Evolutionary conservation across 2,329 filamentous ascomycete genomes (phyloP).

Genomic region (Verticillium isaacii): DNA sequence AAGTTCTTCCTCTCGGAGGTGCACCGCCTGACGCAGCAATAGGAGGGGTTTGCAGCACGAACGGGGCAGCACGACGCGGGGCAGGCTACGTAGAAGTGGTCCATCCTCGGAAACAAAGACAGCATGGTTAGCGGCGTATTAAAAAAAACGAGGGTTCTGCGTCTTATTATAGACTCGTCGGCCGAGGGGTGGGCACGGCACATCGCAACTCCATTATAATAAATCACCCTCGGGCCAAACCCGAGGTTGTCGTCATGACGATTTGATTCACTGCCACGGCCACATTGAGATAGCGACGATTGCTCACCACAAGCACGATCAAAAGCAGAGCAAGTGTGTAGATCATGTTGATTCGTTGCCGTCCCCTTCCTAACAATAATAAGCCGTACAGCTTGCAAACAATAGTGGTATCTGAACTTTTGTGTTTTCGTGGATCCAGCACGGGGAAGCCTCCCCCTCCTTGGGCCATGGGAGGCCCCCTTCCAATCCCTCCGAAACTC

Average conservation of each 20-base stretch:
- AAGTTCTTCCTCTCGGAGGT: slow-evolving; percentile 94
- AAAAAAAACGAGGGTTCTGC: not conserved
- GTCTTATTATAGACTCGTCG: not conserved
- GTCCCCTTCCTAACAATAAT: not conserved
- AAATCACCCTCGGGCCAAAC: not conserved
- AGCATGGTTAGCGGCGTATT: not conserved
- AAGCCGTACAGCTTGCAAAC: not conserved
- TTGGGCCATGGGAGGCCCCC: not conserved
- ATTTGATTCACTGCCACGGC: not conserved
- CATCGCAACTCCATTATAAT: not conserved
- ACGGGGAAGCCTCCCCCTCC: not conserved
- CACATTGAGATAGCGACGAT: not conserved
- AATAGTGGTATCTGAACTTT: slow-evolving; percentile 3
- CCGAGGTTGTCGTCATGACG: not conserved
- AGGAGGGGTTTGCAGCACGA: not conserved
- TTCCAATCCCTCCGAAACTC: not conserved
- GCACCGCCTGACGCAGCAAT: slow-evolving; percentile 59
- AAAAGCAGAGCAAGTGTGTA: not conserved
- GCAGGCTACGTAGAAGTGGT: not conserved
- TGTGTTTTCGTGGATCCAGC: slow-evolving; percentile 1
- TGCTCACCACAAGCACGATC: too few species aligned
- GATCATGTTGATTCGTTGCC: not conserved
- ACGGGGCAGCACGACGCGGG: not conserved
- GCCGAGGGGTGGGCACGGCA: not conserved
- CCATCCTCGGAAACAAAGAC: not conserved